A percentile compares a stretch with the other conserved stretches of the same genome.
Conservation (phyloP, 2,329 filamentous ascomycete species). For the Trichoderma brevicompactum region DNA sequence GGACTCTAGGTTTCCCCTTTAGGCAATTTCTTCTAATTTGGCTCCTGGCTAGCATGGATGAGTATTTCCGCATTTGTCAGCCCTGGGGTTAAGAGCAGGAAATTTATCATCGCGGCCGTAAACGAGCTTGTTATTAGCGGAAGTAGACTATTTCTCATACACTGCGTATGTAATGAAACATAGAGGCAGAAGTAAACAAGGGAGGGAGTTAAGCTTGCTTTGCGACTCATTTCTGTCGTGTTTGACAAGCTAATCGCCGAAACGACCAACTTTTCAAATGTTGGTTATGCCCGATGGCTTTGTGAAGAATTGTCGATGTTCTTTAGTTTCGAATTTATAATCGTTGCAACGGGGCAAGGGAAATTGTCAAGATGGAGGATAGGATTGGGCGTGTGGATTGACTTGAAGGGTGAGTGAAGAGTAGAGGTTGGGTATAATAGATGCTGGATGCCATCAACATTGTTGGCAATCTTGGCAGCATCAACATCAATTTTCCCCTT, state of each 20-base stretch:
- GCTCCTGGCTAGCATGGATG: too few species aligned
- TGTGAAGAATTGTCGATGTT: not conserved
- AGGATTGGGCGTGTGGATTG: too few species aligned
- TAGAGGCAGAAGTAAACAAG: too few species aligned
- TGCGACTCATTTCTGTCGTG: too few species aligned
- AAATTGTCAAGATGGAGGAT: too few species aligned
- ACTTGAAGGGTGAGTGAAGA: not conserved
- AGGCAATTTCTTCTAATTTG: not conserved
- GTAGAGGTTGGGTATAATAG: not conserved
- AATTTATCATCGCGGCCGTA: not conserved
- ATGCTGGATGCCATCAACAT: not conserved
- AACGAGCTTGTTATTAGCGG: not conserved
- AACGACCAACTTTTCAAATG: not conserved
- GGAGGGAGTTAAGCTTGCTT: too few species aligned
- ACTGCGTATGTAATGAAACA: not conserved
- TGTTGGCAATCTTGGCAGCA: not conserved
- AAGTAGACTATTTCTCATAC: not conserved
- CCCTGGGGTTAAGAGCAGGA: not conserved
- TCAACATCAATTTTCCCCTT: not conserved
- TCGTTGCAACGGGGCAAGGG: not conserved
- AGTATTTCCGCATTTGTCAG: constrained; percentile 23
- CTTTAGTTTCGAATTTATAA: not conserved
- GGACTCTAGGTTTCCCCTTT: not conserved
- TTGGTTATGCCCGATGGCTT: not conserved
- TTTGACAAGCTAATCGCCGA: not conserved